Evolutionary conservation across 2,329 filamentous ascomycete genomes (phyloP), one percentile per base, ranked within the genome.

Genomic region (Pseudogymnoascus sp.): DNA sequence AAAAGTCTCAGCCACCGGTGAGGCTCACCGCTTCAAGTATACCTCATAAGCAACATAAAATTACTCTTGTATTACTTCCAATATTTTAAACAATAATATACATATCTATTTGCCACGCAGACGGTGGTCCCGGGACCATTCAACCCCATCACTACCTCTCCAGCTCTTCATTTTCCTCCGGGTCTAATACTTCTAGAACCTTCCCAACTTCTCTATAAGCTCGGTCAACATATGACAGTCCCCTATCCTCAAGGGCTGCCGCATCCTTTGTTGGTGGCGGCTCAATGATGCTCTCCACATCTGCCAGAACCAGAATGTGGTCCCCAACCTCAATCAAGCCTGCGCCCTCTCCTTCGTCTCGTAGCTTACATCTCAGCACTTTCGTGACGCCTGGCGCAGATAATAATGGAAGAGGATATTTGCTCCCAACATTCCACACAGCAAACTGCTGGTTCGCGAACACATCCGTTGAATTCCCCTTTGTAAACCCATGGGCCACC

Each of bases 261-360:
- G 33, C 21, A 19, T 49, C 37, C 60, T 63, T 49, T 3, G 29
- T 29, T 37, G 38, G 49, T 21, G 62, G 49, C 4, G 63, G 59
- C 37, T 64, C 62, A 33, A 66, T 52, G 55, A 71, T 64, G 3
- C 62, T 64, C 6, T 35, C 45, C 8, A 73, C 68, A 38, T 65
- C 65, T 6, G 65, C 71, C 49, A 72, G 31, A 59, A 72, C 65
- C 38, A 72, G 31, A 3, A 66, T 64, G 66, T 72, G 70, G 64
- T 72, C 68, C 4, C 70, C 69, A 29, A 71, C 66, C 29, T 64
- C 58, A 12, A 70, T 63, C 16, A 69, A 60, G 2, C 68, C 68
- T 23, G 16, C 23, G 1, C 45, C 61, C 35, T 35, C 61, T 41
- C 45, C 59, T 39, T 55, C 35, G 10, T 59, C 55, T 23, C 67